phyloP scores from a whole-genome alignment of 129 eudicot species.

The Ambrosia artemisiifolia region DNA sequence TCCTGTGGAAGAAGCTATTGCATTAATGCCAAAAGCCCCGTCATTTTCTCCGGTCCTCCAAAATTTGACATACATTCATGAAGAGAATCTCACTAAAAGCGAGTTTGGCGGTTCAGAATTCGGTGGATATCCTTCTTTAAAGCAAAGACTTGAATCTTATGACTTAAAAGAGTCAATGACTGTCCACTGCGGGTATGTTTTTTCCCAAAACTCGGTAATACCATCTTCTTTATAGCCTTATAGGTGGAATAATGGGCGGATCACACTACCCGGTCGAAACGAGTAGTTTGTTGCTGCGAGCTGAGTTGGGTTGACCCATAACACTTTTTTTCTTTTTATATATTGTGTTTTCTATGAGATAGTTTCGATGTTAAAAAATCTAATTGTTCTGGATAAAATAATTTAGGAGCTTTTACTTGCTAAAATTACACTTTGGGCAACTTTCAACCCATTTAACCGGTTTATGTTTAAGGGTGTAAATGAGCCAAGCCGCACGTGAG shows the following conservation, averaged over 20 bases:
- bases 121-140: constrained; percentile 86
- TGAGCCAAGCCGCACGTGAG: no score
- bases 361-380: not conserved
- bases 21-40: constrained; percentile 72
- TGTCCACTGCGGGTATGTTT: constrained; percentile 86
- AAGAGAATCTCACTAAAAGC: constrained; percentile 52
- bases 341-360: not conserved
- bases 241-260: not conserved
- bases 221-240: not conserved
- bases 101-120: constrained; percentile 97
- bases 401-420: not conserved
- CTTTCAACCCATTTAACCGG: not conserved
- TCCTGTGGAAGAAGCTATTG: constrained; percentile 73
- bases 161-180: constrained; percentile 78
- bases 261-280: not conserved
- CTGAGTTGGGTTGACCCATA: not conserved
- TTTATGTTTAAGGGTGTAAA: not conserved
- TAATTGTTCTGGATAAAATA: not conserved
- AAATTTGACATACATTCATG: constrained; percentile 59
- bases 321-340: not conserved
- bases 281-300: not conserved
- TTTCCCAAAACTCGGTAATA: not conserved
- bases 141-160: constrained; percentile 75
- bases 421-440: not conserved
- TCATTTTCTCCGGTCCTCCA: constrained; percentile 74